Base-by-base conservation (phyloP, 345 rosid species). In the Ricinus communis region DNA sequence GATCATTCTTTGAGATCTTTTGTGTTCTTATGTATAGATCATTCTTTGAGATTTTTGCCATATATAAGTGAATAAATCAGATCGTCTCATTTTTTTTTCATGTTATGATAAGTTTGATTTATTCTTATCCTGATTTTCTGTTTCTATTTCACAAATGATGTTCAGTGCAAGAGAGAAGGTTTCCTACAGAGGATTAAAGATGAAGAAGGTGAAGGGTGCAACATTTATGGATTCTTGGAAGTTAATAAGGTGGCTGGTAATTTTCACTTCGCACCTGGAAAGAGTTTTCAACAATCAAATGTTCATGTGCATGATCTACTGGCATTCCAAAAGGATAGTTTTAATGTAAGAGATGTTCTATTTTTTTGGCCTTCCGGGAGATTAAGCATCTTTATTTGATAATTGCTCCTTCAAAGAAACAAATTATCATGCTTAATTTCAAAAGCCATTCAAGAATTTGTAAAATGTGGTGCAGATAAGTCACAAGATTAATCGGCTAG, bases 211-310 rank as follows among this genome's bases (percentile, higher is more conserved):
- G 97, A 92, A 84, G 96, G 98, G 38, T 92, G 99, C 82, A 95
- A 89, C 74, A 79, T 92, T 30, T 91, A 93, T 81, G 98, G 97
- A 40, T 92, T 88, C 79, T 80, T 95, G 78, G 99, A 90, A 81
- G 97, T 92, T 66, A 92, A 90, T 70, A 95, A 92, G 80, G 98
- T 95, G 57, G 98, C 98, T 22, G 99, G 97, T 41, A 92, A 90
- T 81, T 95, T 93, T 75, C 97, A 95, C 76, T 95, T 95, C 87
- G 96, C 99, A 66, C 98, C 98, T 55, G 98, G 97, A 75, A 95
- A 95, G 84, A 95, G 99, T 88, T 92, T 95, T 83, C 97, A 90
- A 74, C 96, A 93, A 72, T 83, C 93, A 40, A 88, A 87, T 18
- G 89, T 90, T 72, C 97, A 90, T 71, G 88, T 90, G 50, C 96